Conservation (phyloP, 2,329 filamentous ascomycete genomes). For the Lachnellula hyalina region DNA sequence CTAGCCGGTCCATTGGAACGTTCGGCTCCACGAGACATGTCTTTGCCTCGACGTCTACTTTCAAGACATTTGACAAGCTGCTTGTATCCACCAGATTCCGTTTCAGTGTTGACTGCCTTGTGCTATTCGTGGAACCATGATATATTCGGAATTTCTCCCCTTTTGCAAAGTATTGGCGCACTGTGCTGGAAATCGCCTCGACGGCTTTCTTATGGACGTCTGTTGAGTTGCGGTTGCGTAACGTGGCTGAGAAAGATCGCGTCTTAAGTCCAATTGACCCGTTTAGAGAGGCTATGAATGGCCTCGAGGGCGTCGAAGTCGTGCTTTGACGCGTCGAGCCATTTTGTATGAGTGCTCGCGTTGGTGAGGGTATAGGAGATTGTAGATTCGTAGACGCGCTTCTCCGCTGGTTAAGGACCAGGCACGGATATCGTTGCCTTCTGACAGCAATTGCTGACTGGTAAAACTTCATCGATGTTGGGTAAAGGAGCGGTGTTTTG, state of each 20-base stretch:
- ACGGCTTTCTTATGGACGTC: too few species aligned
- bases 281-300: too few species aligned
- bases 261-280: too few species aligned
- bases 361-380: too few species aligned
- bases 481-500: neutral
- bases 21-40: constrained; percentile 59
- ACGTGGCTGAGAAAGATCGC: too few species aligned
- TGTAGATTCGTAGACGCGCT: too few species aligned
- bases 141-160: constrained; percentile 49
- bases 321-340: too few species aligned
- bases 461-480: constrained; percentile 15
- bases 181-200: too few species aligned
- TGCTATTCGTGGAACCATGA: constrained; percentile 52
- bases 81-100: constrained; percentile 44
- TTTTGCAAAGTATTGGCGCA: constrained; percentile 39
- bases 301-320: too few species aligned
- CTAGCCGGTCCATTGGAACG: constrained; percentile 61
- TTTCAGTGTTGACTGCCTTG: constrained; percentile 38
- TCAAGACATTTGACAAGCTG: constrained; percentile 41
- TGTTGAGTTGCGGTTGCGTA: too few species aligned
- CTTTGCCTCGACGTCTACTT: constrained; percentile 36
- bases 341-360: too few species aligned
- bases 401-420: too few species aligned
- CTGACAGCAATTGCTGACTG: constrained; percentile 15
- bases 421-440: constrained; percentile 7